These are phyloP conservation scores for Acrocalymma vagum DNA, from an alignment of 2,329 filamentous ascomycete genomes.

Conservation along the genomic window DNA sequence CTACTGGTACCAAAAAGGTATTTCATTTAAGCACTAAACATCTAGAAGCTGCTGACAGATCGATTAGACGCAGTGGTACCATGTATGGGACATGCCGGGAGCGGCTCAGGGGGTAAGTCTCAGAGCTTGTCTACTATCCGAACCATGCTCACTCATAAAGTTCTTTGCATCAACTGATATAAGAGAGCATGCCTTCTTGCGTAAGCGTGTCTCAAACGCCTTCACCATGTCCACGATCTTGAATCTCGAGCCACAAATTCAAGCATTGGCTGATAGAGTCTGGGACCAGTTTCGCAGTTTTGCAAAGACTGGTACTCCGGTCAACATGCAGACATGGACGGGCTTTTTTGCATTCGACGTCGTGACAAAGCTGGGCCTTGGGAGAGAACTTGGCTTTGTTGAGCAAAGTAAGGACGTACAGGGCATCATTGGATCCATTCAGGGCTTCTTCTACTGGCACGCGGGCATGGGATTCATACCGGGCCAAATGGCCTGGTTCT, in stretches of 20 bases:
- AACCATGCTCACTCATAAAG: too few relatives aligned
- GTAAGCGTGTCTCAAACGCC: constrained; percentile 63
- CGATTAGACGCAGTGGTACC: too few relatives aligned
- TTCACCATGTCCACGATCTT: constrained; percentile 66
- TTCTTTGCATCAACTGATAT: too few relatives aligned
- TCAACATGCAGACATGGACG: constrained; percentile 65
- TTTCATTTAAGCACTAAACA: too few relatives aligned
- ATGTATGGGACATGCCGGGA: too few relatives aligned
- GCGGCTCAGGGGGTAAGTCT: too few relatives aligned
- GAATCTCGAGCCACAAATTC: constrained; percentile 64
- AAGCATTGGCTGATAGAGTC: constrained; percentile 68
- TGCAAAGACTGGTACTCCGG: constrained; percentile 63
- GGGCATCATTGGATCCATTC: constrained; percentile 63
- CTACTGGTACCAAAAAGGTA: constrained; percentile 8
- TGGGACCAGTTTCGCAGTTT: too few relatives aligned
- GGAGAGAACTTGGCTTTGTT: constrained; percentile 65
- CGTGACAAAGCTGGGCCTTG: constrained; percentile 67
- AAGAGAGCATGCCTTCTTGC: too few relatives aligned
- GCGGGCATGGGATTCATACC: constrained; percentile 62
- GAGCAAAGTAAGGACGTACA: constrained; percentile 62
- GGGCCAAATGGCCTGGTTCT: constrained; percentile 63
- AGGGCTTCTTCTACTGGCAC: constrained; percentile 60
- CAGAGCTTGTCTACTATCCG: too few relatives aligned
- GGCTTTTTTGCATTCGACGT: constrained; percentile 65
- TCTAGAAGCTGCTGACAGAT: too few relatives aligned